These are phyloP conservation scores for Rhizopogon vulgaris DNA, from an alignment of 768 basidiomycete species.

Conservation along the genomic window DNA sequence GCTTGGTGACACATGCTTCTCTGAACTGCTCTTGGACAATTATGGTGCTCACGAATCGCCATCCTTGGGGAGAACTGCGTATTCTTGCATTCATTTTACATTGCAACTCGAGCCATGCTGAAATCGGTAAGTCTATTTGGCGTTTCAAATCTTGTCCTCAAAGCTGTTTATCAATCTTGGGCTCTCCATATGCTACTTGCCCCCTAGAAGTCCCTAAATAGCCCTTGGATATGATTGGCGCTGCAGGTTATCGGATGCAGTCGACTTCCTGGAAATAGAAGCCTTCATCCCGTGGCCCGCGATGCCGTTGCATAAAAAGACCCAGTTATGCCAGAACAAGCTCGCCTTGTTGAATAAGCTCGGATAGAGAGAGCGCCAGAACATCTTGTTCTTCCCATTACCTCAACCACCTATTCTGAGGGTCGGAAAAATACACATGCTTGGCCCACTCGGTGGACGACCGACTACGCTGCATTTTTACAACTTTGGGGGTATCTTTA, in stretches of 20 bases:
- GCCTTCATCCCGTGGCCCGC: not conserved
- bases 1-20: not conserved
- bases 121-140: not conserved
- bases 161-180: not conserved
- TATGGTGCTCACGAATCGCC: not conserved
- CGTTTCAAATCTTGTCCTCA: not conserved
- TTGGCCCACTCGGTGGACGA: not conserved
- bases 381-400: not conserved
- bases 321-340: not conserved
- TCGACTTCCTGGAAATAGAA: not conserved
- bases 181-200: not conserved
- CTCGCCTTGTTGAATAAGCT: not conserved
- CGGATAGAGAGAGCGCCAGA: not conserved
- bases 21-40: not conserved
- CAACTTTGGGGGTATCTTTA: constrained; percentile 17
- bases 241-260: not conserved
- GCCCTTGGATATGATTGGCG: not conserved
- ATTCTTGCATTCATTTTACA: not conserved
- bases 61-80: not conserved
- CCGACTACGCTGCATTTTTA: constrained; percentile 20
- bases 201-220: not conserved
- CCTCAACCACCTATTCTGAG: not conserved
- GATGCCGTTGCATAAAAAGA: constrained; percentile 4
- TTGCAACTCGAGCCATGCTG: not conserved
- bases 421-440: not conserved